Conservation (phyloP, 2,329 filamentous ascomycete genomes). For the Boeremia exigua region DNA sequence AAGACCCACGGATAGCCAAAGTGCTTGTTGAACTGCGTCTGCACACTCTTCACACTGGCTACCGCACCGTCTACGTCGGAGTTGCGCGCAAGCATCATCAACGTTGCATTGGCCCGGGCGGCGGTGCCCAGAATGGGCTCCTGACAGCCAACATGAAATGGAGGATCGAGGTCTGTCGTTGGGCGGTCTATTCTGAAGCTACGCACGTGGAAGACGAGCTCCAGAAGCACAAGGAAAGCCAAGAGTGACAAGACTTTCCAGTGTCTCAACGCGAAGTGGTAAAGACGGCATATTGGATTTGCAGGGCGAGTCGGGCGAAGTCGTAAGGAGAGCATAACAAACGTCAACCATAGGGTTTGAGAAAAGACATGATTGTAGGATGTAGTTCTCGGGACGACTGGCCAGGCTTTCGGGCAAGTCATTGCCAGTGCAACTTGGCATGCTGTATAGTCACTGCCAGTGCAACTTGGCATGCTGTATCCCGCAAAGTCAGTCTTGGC, state of each 20-base stretch:
- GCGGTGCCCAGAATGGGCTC: slow-evolving; percentile 7
- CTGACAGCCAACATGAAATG: slow-evolving; percentile 22
- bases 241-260: slow-evolving; percentile 15
- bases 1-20: slow-evolving; percentile 99
- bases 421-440: not conserved
- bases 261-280: not conserved
- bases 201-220: slow-evolving; percentile 17
- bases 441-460: not conserved
- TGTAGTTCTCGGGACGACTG: not conserved
- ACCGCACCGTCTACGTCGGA: slow-evolving; percentile 82
- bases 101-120: slow-evolving; percentile 84
- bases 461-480: not conserved
- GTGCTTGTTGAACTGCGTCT: slow-evolving; percentile 92
- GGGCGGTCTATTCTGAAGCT: slow-evolving; percentile 14
- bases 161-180: slow-evolving; percentile 15
- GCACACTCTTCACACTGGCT: slow-evolving; percentile 66
- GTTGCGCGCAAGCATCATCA: slow-evolving; percentile 88
- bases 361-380: not conserved
- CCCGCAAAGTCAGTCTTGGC: not conserved
- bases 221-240: slow-evolving; percentile 6
- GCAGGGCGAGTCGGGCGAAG: not conserved
- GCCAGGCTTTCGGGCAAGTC: not conserved
- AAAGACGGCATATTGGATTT: not conserved
- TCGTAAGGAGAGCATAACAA: not conserved
- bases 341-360: not conserved